A percentile compares a stretch with the other conserved stretches of the same genome.
These are phyloP conservation scores for Geotrichum macrosporum DNA, from an alignment of 1,139 yeast species.

Conservation along the genomic window DNA sequence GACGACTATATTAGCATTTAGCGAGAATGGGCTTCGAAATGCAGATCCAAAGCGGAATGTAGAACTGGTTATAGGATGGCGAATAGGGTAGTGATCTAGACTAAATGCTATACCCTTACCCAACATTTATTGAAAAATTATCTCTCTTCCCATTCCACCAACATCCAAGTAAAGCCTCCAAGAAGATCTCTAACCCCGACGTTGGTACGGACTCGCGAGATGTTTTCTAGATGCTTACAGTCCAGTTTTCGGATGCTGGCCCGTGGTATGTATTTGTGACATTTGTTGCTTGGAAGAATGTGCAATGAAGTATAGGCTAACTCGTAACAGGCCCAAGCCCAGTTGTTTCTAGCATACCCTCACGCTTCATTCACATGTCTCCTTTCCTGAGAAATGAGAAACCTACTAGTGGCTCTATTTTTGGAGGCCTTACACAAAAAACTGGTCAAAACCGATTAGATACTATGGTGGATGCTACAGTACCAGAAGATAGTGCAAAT, in stretches of 20 bases:
- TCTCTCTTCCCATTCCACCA: background rate
- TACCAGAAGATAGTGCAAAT: constrained; percentile 1
- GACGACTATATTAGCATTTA: no score
- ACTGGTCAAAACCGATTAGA: constrained; percentile 12
- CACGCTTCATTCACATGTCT: constrained; percentile 12
- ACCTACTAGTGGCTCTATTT: constrained; percentile 16
- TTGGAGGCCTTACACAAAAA: constrained; percentile 18
- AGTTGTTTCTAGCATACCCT: constrained; percentile 9
- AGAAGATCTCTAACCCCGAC: background rate
- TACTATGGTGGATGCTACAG: constrained; percentile 10
- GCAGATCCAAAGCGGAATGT: no score
- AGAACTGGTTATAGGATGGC: no score
- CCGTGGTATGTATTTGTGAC: constrained; percentile 8
- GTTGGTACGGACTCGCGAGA: background rate
- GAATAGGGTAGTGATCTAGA: no score
- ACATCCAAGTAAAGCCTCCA: background rate
- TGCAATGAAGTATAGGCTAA: constrained; percentile 5
- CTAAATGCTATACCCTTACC: no score
- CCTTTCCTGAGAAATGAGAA: constrained; percentile 13
- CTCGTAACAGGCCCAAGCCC: constrained; percentile 8
- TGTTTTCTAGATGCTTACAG: constrained; percentile 11
- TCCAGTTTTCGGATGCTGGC: constrained; percentile 6
- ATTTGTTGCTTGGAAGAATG: no score
- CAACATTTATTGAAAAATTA: no score
- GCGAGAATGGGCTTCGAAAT: no score